Evolutionary conservation across 345 rosid genomes (phyloP).

Genomic region (Balakata baccata): DNA sequence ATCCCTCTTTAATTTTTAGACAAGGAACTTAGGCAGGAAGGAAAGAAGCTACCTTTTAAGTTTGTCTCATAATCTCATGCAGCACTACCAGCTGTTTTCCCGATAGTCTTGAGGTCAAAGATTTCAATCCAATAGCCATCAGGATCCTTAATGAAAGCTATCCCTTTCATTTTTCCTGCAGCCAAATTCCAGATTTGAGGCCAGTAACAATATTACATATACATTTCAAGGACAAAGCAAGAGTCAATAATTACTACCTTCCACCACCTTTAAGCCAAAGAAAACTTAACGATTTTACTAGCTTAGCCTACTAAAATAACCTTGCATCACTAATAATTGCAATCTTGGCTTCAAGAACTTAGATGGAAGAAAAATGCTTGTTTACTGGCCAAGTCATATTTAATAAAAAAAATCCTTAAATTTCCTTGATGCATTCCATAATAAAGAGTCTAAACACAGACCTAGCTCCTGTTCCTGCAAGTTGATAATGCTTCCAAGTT

Average conservation of each 20-base stretch:
- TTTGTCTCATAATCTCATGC: conserved; percentile 32
- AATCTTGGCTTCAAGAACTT: not conserved
- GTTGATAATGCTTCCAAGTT: not conserved
- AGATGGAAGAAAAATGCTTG: not conserved
- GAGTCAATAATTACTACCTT: not conserved
- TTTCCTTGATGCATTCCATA: not conserved
- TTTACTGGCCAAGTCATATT: not conserved
- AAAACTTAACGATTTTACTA: not conserved
- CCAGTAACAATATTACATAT: not conserved
- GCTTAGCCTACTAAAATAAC: not conserved
- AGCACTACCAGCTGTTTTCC: conserved; percentile 29
- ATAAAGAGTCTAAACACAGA: too few species aligned
- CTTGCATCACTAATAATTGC: not conserved
- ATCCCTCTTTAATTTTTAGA: not conserved
- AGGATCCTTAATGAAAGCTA: conserved; percentile 96
- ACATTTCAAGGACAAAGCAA: not conserved
- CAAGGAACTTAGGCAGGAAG: not conserved
- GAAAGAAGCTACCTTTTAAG: not conserved
- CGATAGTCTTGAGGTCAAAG: conserved; percentile 68
- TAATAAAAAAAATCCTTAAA: not conserved
- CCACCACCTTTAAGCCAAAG: not conserved
- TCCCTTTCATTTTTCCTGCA: conserved; percentile 85
- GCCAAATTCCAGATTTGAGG: too few species aligned
- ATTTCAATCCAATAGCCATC: conserved; percentile 98
- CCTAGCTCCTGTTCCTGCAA: too few species aligned